These are phyloP conservation scores for Radiomyces spectabilis DNA, from an alignment of 192 early-diverging fungal genomes.

Conservation along the genomic window DNA sequence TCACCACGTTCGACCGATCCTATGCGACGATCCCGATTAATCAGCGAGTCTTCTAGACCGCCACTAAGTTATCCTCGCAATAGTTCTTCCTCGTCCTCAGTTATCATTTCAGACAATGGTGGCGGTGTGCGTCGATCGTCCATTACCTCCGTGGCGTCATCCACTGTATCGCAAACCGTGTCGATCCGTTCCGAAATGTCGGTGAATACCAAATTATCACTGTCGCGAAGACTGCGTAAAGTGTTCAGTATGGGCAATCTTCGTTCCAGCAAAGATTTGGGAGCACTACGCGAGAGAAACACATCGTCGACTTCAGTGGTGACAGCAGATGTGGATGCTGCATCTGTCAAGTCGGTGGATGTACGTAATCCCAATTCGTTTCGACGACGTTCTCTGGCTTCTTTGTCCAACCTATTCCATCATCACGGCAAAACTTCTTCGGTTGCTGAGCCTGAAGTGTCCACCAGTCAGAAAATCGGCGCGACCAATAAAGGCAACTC, in stretches of 20 bases:
- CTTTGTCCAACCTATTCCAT: slow-evolving; percentile 15
- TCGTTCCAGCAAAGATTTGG: not conserved
- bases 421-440: not conserved
- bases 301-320: not conserved
- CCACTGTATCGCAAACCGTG: slow-evolving; percentile 1
- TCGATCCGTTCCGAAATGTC: slow-evolving; percentile 19
- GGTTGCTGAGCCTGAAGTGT: not conserved
- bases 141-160: slow-evolving; percentile 3
- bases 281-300: not conserved
- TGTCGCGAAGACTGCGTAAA: slow-evolving; percentile 17
- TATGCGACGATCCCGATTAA: too few species aligned
- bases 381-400: slow-evolving; percentile 12
- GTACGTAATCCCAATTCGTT: not conserved
- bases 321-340: not conserved
- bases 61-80: too few species aligned
- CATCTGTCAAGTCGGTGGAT: not conserved
- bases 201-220: slow-evolving; percentile 14
- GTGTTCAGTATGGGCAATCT: slow-evolving; percentile 27
- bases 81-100: not conserved
- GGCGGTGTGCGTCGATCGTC: not conserved
- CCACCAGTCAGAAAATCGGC: not conserved
- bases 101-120: too few species aligned
- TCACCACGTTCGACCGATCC: not conserved
- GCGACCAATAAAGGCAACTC: not conserved
- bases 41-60: too few species aligned